Evolutionary conservation across 805 yeast species (phyloP).

Genomic region (Komagataella mondaviorum): DNA sequence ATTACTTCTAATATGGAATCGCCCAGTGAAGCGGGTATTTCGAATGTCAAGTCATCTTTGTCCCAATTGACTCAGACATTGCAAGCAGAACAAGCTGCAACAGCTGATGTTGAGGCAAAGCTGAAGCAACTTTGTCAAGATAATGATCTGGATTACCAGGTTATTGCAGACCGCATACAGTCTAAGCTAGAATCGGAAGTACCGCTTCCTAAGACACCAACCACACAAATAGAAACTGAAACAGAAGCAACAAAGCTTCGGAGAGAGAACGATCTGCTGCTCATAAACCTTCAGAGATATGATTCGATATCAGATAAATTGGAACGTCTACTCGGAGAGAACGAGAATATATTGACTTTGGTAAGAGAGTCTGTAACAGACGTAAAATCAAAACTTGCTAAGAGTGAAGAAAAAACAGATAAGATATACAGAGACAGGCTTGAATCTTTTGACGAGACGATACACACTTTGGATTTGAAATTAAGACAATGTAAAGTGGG

Average conservation of each 20-base stretch:
- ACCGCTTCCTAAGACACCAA: too few species aligned
- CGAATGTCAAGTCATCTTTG: not conserved
- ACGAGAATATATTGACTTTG: slow-evolving; percentile 13
- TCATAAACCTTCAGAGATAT: slow-evolving; percentile 19
- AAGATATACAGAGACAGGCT: not conserved
- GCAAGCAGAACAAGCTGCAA: slow-evolving; percentile 4
- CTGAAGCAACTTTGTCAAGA: not conserved
- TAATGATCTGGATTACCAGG: slow-evolving; percentile 1
- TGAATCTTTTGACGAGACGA: not conserved
- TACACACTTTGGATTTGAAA: not conserved
- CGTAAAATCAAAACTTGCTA: not conserved
- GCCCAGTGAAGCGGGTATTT: not conserved
- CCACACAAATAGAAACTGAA: slow-evolving; percentile 1
- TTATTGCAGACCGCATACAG: slow-evolving; percentile 3
- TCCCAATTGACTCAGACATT: not conserved
- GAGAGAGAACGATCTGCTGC: slow-evolving; percentile 12
- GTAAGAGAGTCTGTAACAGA: slow-evolving; percentile 3
- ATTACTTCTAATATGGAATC: not conserved
- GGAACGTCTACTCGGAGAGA: slow-evolving; percentile 13
- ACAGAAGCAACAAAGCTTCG: slow-evolving; percentile 9
- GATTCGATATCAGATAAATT: slow-evolving; percentile 15
- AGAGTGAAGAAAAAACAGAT: not conserved
- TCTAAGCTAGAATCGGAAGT: too few species aligned
- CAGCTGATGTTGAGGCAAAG: not conserved
- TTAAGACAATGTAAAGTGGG: not conserved